Evolutionary conservation across 768 basidiomycete genomes (phyloP).

Genomic region (Mycena sanguinolenta): DNA sequence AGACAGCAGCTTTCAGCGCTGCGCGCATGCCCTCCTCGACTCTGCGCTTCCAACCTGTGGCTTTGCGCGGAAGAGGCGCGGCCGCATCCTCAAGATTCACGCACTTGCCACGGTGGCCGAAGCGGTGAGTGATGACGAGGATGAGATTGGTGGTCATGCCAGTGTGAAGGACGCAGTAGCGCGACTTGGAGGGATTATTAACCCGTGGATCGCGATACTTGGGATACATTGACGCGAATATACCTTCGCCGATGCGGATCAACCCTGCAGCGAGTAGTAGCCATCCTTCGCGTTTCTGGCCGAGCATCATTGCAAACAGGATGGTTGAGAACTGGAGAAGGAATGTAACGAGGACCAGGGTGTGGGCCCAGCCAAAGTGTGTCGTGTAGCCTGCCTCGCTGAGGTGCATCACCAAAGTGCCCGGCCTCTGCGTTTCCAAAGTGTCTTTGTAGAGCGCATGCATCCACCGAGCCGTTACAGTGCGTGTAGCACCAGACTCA

Average conservation of each 20-base stretch:
- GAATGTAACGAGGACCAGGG: neutral
- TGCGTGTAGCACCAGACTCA: constrained; percentile 3
- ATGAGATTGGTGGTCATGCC: neutral
- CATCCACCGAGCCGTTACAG: constrained; percentile 21
- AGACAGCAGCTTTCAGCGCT: neutral
- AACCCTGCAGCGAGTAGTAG: constrained; percentile 1
- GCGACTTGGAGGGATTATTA: neutral
- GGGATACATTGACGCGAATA: constrained; percentile 2
- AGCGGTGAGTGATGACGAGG: constrained; percentile 2
- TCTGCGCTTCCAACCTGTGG: neutral
- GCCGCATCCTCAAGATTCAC: constrained; percentile 8
- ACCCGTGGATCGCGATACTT: neutral
- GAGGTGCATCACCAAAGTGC: constrained; percentile 3
- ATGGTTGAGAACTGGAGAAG: neutral
- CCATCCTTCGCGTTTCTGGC: constrained; percentile 1
- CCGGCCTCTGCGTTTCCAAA: neutral
- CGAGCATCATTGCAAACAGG: neutral
- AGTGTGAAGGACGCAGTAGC: constrained; percentile 6
- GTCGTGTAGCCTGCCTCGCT: constrained; percentile 11
- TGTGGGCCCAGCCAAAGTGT: neutral
- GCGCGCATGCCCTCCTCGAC: neutral
- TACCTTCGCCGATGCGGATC: constrained; percentile 9
- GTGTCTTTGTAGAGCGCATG: constrained; percentile 13
- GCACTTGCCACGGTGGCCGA: neutral
- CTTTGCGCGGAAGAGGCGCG: neutral